These are phyloP conservation scores for Rubroshorea leprosula DNA, from an alignment of 345 rosid species.

Conservation along the genomic window DNA sequence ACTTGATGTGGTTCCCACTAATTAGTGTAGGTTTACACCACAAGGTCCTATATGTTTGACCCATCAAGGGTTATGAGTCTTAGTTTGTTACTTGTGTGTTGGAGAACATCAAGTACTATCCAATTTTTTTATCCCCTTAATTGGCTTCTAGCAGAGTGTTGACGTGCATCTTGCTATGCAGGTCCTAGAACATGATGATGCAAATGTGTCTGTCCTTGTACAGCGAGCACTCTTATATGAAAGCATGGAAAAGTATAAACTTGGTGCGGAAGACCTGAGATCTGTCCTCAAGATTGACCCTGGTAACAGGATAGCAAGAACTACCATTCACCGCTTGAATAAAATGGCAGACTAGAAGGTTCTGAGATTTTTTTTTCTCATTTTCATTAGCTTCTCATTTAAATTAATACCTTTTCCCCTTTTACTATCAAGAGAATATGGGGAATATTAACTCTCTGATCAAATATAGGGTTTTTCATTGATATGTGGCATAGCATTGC, in stretches of 20 bases:
- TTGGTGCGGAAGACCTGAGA: slow-evolving; percentile 95
- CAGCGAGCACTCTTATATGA: slow-evolving; percentile 95
- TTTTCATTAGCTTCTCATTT: slow-evolving; percentile 9
- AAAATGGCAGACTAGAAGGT: slow-evolving; percentile 60
- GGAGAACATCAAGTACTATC: too few species aligned
- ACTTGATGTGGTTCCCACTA: background rate
- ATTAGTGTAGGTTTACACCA: too few species aligned
- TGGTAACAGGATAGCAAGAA: slow-evolving; percentile 78
- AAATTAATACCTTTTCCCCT: slow-evolving; percentile 12
- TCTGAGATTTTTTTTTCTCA: background rate
- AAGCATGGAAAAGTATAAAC: slow-evolving; percentile 97
- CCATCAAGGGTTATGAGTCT: too few species aligned
- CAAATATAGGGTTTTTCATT: background rate
- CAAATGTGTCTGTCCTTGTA: slow-evolving; percentile 65
- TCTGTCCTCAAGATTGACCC: slow-evolving; percentile 91
- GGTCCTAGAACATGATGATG: slow-evolving; percentile 71
- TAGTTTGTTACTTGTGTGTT: too few species aligned
- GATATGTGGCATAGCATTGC: slow-evolving; percentile 7
- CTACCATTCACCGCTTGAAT: slow-evolving; percentile 86
- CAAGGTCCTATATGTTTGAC: too few species aligned
- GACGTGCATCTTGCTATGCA: slow-evolving; percentile 22
- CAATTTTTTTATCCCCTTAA: too few species aligned
- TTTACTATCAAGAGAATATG: background rate
- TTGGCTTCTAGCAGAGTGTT: slow-evolving; percentile 1
- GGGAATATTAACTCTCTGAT: slow-evolving; percentile 13